Evolutionary conservation across 176 grass and related monocot genomes (phyloP).

Genomic region (Pharus latifolius): DNA sequence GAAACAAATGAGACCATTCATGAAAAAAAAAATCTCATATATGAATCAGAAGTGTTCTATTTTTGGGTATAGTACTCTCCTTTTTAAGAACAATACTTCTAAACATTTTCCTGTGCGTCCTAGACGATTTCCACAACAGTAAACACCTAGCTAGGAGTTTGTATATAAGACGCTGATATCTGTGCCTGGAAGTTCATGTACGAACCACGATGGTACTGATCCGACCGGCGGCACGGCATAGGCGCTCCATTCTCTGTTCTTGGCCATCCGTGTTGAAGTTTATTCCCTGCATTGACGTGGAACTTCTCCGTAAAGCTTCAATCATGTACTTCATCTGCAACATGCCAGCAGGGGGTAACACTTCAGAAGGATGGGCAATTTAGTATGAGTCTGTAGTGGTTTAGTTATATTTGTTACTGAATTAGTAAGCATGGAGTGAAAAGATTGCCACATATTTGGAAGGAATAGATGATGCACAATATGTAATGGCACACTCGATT

Average conservation of each 20-base stretch:
- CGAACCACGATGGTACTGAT: conserved; percentile 32
- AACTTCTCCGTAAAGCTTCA: background rate
- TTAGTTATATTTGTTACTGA: background rate
- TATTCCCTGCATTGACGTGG: background rate
- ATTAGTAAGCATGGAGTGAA: conserved; percentile 16
- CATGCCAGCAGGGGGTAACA: background rate
- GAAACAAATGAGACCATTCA: too few relatives aligned
- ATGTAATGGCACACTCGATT: conserved; percentile 31
- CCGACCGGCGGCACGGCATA: conserved; percentile 6
- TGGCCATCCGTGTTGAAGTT: background rate
- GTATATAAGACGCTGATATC: conserved; percentile 38
- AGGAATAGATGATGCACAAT: conserved; percentile 27
- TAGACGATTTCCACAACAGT: conserved; percentile 20
- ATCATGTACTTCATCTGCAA: background rate
- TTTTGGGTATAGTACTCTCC: too few relatives aligned
- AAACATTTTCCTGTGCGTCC: too few relatives aligned
- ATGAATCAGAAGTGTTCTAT: too few relatives aligned
- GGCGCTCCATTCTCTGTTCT: background rate
- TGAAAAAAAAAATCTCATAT: too few relatives aligned
- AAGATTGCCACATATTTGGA: conserved; percentile 35
- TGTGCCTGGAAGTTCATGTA: conserved; percentile 45
- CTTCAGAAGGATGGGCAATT: background rate
- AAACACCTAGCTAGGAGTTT: conserved; percentile 23
- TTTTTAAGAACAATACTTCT: too few relatives aligned
- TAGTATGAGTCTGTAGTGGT: background rate